Evolutionary conservation across 768 basidiomycete species (phyloP).

Genomic region (Coprinopsis marcescibilis): DNA sequence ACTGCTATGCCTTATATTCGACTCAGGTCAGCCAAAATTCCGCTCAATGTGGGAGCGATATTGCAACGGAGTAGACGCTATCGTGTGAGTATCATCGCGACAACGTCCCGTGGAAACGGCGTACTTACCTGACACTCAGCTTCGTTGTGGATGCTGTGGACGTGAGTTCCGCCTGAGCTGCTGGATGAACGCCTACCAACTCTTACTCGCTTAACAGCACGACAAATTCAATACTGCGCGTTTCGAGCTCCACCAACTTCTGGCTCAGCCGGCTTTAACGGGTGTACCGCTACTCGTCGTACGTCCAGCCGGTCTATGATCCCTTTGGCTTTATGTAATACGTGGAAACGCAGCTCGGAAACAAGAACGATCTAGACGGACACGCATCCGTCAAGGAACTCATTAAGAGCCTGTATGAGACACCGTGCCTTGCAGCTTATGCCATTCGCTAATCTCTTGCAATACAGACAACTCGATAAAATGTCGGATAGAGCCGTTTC

Average conservation of each 20-base stretch:
- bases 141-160: slow-evolving; percentile 93
- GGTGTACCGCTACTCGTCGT: slow-evolving; percentile 84
- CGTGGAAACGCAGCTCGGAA: slow-evolving; percentile 59
- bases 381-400: slow-evolving; percentile 80
- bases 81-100: slow-evolving; percentile 63
- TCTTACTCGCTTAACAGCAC: slow-evolving; percentile 51
- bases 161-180: slow-evolving; percentile 48
- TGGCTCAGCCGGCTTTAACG: slow-evolving; percentile 56
- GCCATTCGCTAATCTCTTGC: background rate
- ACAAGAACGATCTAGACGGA: slow-evolving; percentile 83
- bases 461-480: slow-evolving; percentile 64
- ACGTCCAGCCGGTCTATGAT: background rate
- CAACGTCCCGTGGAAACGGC: background rate
- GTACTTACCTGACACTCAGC: slow-evolving; percentile 31
- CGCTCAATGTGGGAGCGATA: slow-evolving; percentile 96
- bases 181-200: no score
- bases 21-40: slow-evolving; percentile 82
- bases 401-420: slow-evolving; percentile 65
- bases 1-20: slow-evolving; percentile 3
- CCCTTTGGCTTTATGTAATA: background rate
- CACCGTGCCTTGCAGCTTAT: background rate
- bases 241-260: slow-evolving; percentile 78
- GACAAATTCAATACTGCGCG: slow-evolving; percentile 80
- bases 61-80: slow-evolving; percentile 87
- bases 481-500: slow-evolving; percentile 79